Percentiles rank a stretch among this genome's conserved stretches.
Evolutionary conservation across 192 early-diverging fungal genomes (phyloP).

Genomic region (Funneliformis geosporum): DNA sequence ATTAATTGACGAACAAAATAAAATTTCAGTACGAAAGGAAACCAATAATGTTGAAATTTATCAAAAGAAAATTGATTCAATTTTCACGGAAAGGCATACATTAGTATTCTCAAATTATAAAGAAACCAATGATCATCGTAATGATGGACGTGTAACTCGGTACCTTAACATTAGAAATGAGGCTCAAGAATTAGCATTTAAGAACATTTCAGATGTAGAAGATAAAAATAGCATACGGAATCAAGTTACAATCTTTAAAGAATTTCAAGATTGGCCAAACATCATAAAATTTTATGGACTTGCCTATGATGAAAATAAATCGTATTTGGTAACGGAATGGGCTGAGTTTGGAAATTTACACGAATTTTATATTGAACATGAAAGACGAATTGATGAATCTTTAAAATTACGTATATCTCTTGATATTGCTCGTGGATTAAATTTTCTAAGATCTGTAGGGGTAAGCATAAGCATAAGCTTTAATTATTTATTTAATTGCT

Average conservation of each 20-base stretch:
- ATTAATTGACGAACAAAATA: not conserved
- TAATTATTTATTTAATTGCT: no score
- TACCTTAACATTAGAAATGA: not conserved
- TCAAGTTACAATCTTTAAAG: conserved; percentile 18
- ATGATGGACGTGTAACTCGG: not conserved
- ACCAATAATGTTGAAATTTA: not conserved
- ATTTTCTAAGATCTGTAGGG: not conserved
- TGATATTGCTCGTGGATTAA: conserved; percentile 26
- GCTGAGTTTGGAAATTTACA: conserved; percentile 10
- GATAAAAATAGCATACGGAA: not conserved
- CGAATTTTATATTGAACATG: not conserved
- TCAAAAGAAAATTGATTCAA: not conserved
- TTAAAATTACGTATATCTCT: conserved; percentile 10
- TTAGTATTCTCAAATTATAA: not conserved
- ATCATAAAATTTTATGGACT: conserved; percentile 22
- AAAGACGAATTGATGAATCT: not conserved
- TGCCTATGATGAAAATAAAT: not conserved
- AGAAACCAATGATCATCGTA: not conserved
- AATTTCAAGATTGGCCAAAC: not conserved
- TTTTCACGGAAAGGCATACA: not conserved
- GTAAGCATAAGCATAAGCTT: not conserved
- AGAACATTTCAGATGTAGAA: not conserved
- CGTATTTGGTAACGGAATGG: conserved; percentile 24
- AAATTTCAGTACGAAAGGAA: not conserved
- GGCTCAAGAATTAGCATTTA: not conserved